phyloP scores from a whole-genome alignment of 129 eudicot genomes.

The Escallonia rubra region DNA sequence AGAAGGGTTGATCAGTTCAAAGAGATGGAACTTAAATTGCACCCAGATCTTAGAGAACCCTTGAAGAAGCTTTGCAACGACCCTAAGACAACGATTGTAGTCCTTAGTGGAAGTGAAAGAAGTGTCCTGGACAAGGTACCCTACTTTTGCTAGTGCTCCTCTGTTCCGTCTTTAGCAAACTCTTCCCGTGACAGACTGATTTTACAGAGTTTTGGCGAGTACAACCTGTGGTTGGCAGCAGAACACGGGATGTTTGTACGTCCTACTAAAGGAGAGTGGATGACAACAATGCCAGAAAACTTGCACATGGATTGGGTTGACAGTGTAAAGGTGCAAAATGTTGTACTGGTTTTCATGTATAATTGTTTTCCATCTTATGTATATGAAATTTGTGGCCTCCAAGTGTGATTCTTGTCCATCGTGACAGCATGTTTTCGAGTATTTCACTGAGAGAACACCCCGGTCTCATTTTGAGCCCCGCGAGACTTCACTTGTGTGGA shows the following conservation, averaged over 20 bases:
- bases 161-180: slow-evolving; percentile 4
- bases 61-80: slow-evolving; percentile 60
- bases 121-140: slow-evolving; percentile 59
- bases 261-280: slow-evolving; percentile 60
- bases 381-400: neutral
- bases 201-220: slow-evolving; percentile 72
- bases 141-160: neutral
- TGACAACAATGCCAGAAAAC: slow-evolving; percentile 77
- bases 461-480: slow-evolving; percentile 74
- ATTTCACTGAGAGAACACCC: slow-evolving; percentile 84
- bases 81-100: slow-evolving; percentile 62
- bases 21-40: slow-evolving; percentile 76
- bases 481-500: slow-evolving; percentile 89
- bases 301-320: slow-evolving; percentile 78
- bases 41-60: slow-evolving; percentile 60
- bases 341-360: neutral
- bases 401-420: slow-evolving; percentile 1
- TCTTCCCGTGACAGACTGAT: slow-evolving; percentile 20
- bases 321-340: slow-evolving; percentile 54
- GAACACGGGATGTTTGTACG: slow-evolving; percentile 91
- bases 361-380: neutral
- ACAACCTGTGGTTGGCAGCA: slow-evolving; percentile 86
- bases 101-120: slow-evolving; percentile 77
- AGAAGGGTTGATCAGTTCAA: slow-evolving; percentile 77
- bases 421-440: slow-evolving; percentile 81